These are phyloP conservation scores for Monilinia fructigena DNA, from an alignment of 2,329 filamentous ascomycete species.

Conservation along the genomic window DNA sequence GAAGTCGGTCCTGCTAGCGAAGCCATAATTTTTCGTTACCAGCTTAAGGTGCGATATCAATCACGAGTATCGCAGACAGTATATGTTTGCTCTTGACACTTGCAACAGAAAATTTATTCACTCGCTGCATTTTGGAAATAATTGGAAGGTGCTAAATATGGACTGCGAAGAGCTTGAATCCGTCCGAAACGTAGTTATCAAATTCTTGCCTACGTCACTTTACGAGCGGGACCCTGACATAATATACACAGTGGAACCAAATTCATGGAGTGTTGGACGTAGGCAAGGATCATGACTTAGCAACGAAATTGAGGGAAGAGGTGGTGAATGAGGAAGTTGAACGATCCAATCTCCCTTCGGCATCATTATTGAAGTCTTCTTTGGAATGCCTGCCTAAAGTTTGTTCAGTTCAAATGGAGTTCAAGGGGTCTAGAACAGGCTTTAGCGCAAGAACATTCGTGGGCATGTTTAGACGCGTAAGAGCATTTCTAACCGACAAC, in stretches of 20 bases:
- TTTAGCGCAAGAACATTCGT: neutral
- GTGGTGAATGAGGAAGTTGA: fast-evolving
- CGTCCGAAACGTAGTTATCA: neutral
- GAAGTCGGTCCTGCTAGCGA: too few species aligned
- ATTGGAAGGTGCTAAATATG: neutral
- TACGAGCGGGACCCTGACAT: too few species aligned
- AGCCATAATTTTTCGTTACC: too few species aligned
- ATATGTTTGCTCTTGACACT: neutral
- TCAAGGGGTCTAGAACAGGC: neutral
- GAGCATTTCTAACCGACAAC: neutral
- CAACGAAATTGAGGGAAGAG: neutral
- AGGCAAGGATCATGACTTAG: too few species aligned
- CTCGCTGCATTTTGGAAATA: neutral
- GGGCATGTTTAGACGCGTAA: neutral
- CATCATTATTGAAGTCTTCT: neutral
- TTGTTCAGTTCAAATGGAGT: slow-evolving; percentile 1
- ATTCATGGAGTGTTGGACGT: too few species aligned
- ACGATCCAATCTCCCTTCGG: neutral
- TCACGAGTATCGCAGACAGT: neutral
- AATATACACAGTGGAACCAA: too few species aligned
- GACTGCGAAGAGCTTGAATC: neutral
- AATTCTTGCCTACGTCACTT: neutral
- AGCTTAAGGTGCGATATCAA: neutral
- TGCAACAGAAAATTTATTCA: neutral
- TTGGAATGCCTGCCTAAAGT: neutral